Evolutionary conservation across 148 eudicot species (phyloP), one percentile per base, ranked within the genome.

Genomic region (Silene latifolia): DNA sequence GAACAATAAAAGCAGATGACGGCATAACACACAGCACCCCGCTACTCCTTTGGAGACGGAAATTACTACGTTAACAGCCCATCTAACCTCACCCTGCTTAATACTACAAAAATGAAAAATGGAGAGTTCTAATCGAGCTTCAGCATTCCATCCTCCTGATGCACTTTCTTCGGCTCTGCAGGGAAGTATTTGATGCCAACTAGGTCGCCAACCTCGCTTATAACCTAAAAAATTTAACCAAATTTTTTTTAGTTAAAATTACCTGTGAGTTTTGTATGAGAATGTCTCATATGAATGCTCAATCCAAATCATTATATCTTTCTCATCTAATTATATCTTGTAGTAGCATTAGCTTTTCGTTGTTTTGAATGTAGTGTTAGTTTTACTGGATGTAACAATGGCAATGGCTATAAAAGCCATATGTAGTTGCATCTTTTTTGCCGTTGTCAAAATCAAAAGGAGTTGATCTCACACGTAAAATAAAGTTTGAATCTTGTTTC

Each of bases 141-240:
- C 74, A 84, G 67, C 59, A 74, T 74, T 72, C 79, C 81, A 54
- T 83, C 88, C 69, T 90, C 92, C 76, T 75, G 86, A 47, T 88
- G 84, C 71, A 71, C 87, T 74, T 92, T 95, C 73, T 85, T 82
- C 15, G 97, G 97, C 76, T 89, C 96, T 46, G 96, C 96, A 17
- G 98, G 98, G 76, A 95, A 95, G 86, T 95, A 95, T 77, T 95
- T 95, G 54, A 95, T 89, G 63, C 98, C 98, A 71, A 95, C 89
- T 47, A 95, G 80, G 76, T 95, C 96, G 15, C 97, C 98, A 59
- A 95, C 98, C 47, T 63, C 74, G 73, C 86, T 85, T 63, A 89
- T 84, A 42, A 89, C 92, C 95, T 91, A 81, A 13, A 39, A 72
- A 44, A 58, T 4, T 6, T 51, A 61, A 25, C 20, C 10, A 29